A percentile compares a stretch with the other conserved stretches of the same genome.
These are phyloP conservation scores for Mortierella sp. DNA, from an alignment of 371 early-diverging fungal species.

Conservation along the genomic window DNA sequence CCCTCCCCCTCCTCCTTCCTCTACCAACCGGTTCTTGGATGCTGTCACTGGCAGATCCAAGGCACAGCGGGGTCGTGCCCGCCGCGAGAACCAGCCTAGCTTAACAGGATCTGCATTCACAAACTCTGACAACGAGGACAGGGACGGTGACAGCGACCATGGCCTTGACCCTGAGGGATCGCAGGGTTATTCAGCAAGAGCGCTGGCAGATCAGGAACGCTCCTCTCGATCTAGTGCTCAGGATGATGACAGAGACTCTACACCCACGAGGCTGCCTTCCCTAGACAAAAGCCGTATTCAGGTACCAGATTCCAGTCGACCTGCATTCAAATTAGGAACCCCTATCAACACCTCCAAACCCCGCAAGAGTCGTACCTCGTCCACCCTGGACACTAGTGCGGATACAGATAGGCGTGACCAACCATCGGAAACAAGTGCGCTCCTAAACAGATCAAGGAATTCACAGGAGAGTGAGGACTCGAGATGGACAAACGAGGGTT, in stretches of 20 bases:
- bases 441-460: conserved; percentile 22
- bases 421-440: conserved; percentile 27
- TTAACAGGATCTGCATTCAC: conserved; percentile 43
- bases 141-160: not conserved
- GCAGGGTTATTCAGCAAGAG: not conserved
- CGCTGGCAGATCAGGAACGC: not conserved
- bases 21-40: conserved; percentile 35
- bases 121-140: conserved; percentile 7
- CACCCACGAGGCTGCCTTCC: conserved; percentile 20
- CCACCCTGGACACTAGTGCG: not conserved
- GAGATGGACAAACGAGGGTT: conserved; percentile 45
- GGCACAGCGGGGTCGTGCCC: conserved; percentile 23
- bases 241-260: too few relatives aligned
- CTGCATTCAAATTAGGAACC: conserved; percentile 42
- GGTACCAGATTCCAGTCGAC: conserved; percentile 37
- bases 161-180: not conserved
- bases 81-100: conserved; percentile 51
- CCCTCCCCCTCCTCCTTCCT: conserved; percentile 4
- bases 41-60: conserved; percentile 36
- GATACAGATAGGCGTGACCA: not conserved
- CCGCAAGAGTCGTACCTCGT: conserved; percentile 3
- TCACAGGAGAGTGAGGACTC: conserved; percentile 5
- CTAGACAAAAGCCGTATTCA: conserved; percentile 36
- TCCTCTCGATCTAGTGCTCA: not conserved
- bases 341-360: conserved; percentile 24